These are phyloP conservation scores for Cyclostephanos invisitatus DNA, from an alignment of 108 stramenopile genomes.

Conservation along the genomic window DNA sequence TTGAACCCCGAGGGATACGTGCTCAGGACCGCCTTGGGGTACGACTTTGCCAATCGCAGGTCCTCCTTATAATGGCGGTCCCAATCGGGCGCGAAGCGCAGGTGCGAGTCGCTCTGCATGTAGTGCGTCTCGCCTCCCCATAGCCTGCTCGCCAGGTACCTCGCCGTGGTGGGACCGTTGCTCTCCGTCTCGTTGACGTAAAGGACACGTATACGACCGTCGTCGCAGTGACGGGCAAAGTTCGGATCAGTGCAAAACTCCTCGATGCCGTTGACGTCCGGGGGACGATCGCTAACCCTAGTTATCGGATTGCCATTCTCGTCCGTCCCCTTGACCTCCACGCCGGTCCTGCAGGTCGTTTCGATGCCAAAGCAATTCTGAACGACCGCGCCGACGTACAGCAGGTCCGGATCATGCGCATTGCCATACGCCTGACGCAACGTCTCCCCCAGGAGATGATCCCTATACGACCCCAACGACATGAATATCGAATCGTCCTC, in stretches of 20 bases:
- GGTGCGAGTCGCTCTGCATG: constrained; percentile 90
- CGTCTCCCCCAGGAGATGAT: constrained; percentile 81
- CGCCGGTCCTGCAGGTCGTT: constrained; percentile 69
- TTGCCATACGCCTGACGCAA: constrained; percentile 76
- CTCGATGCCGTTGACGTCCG: constrained; percentile 64
- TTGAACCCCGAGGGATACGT: constrained; percentile 83
- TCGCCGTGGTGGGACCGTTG: constrained; percentile 89
- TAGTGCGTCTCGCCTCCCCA: constrained; percentile 92
- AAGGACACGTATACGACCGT: constrained; percentile 77
- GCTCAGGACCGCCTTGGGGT: constrained; percentile 77
- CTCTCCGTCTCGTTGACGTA: constrained; percentile 90
- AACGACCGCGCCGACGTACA: constrained; percentile 88
- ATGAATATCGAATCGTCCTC: constrained; percentile 84
- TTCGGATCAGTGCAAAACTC: constrained; percentile 66
- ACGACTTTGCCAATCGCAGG: constrained; percentile 56
- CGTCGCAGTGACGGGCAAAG: constrained; percentile 59
- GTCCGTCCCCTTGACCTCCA: constrained; percentile 70
- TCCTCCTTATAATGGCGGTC: constrained; percentile 73
- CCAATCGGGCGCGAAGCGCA: constrained; percentile 80
- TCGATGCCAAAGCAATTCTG: constrained; percentile 93
- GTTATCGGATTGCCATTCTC: constrained; percentile 46
- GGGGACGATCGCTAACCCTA: constrained; percentile 64
- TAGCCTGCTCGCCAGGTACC: constrained; percentile 88
- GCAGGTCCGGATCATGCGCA: constrained; percentile 72
- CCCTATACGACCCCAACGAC: constrained; percentile 87